Conservation (phyloP, 306 rosid genomes). For the Crotalaria pallida region DNA sequence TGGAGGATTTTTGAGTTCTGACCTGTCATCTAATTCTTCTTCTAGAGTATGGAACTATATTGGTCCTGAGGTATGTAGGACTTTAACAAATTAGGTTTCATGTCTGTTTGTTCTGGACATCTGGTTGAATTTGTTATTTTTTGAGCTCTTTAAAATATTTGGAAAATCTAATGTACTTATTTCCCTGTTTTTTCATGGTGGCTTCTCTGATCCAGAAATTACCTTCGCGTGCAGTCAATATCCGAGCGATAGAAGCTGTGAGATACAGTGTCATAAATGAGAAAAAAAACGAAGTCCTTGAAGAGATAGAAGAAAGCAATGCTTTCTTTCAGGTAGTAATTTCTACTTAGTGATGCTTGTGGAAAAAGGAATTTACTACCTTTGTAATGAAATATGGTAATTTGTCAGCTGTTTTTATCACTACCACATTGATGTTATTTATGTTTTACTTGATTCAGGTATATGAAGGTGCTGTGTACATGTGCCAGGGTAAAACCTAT, state of each 20-base stretch:
- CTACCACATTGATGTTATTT: slow-evolving; percentile 1
- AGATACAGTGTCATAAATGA: slow-evolving; percentile 66
- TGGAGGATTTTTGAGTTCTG: slow-evolving; percentile 52
- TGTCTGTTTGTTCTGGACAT: slow-evolving; percentile 20
- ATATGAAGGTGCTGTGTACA: slow-evolving; percentile 88
- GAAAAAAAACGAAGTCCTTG: slow-evolving; percentile 53
- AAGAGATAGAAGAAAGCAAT: slow-evolving; percentile 97
- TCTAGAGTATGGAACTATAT: slow-evolving; percentile 71
- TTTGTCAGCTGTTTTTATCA: slow-evolving; percentile 1
- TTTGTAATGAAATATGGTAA: neutral
- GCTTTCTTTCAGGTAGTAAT: slow-evolving; percentile 83
- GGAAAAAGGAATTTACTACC: neutral
- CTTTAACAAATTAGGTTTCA: slow-evolving; percentile 13
- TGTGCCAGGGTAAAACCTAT: slow-evolving; percentile 87
- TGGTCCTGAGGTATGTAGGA: slow-evolving; percentile 58
- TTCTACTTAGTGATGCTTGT: neutral
- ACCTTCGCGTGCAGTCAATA: slow-evolving; percentile 68
- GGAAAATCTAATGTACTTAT: neutral
- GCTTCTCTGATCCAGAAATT: slow-evolving; percentile 45
- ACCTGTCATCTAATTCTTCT: slow-evolving; percentile 42
- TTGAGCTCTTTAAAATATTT: slow-evolving; percentile 14
- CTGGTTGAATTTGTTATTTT: slow-evolving; percentile 15
- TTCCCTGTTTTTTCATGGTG: neutral
- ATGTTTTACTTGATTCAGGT: slow-evolving; percentile 46
- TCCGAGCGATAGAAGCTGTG: slow-evolving; percentile 75